A percentile compares a stretch with the other conserved stretches of the same genome.
phyloP scores from a whole-genome alignment of 495 filamentous ascomycete species.

The Podospora sp. region DNA sequence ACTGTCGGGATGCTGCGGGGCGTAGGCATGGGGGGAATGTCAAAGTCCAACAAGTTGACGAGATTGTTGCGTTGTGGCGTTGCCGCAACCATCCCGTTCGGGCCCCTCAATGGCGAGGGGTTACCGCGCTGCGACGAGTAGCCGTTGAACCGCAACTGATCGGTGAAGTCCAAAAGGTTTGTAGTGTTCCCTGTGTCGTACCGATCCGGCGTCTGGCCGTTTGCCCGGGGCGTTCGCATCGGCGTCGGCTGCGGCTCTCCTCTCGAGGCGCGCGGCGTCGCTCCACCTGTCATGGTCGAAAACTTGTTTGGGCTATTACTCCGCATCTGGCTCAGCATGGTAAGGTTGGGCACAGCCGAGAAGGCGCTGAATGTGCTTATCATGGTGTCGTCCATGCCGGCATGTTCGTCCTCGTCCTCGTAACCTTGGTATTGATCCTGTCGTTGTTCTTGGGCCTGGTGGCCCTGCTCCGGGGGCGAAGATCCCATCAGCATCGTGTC shows the following conservation, averaged over 20 bases:
- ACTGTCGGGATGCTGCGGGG: constrained; percentile 89
- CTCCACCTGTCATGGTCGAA: constrained; percentile 31
- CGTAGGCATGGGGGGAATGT: constrained; percentile 85
- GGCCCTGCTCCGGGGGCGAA: constrained; percentile 14
- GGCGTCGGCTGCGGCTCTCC: constrained; percentile 36
- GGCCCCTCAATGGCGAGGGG: constrained; percentile 31
- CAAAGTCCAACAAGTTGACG: constrained; percentile 83
- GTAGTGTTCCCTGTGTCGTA: constrained; percentile 57
- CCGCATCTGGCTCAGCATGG: constrained; percentile 71
- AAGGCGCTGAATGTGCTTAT: constrained; percentile 75
- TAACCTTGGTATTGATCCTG: constrained; percentile 9
- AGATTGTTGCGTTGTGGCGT: constrained; percentile 43
- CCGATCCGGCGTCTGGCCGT: constrained; percentile 33
- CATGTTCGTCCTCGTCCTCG: constrained; percentile 37
- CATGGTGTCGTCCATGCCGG: constrained; percentile 68
- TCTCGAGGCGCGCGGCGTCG: constrained; percentile 33
- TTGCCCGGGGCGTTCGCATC: constrained; percentile 62
- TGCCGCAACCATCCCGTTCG: constrained; percentile 24
- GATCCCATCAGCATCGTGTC: constrained; percentile 27
- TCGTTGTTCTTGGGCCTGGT: neutral
- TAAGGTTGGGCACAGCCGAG: constrained; percentile 86
- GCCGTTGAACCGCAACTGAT: constrained; percentile 62
- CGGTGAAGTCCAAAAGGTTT: constrained; percentile 88
- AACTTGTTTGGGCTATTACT: constrained; percentile 57
- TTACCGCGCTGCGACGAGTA: constrained; percentile 35